Conservation (phyloP, 257 asterid genomes). For the Solanum pennellii region DNA sequence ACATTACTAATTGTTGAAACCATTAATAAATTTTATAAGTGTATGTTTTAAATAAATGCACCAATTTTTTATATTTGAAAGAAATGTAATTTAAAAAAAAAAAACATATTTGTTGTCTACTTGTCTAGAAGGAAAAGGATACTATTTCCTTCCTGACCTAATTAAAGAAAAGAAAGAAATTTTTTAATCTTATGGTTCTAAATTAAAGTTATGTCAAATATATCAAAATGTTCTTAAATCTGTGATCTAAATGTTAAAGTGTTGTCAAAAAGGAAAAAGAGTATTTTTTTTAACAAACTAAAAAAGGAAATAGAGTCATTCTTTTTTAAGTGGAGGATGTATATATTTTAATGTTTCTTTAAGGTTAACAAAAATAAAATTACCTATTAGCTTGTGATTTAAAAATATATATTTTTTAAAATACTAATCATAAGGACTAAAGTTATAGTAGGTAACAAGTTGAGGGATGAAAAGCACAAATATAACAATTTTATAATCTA, state of each 20-base stretch:
- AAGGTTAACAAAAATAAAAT: no score
- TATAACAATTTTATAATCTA: constrained; percentile 24
- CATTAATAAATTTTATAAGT: not conserved
- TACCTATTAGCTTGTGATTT: no score
- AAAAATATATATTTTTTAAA: no score
- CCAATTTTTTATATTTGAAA: not conserved
- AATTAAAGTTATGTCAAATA: no score
- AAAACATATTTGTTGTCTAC: not conserved
- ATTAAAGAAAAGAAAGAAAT: no score
- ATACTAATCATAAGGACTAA: not conserved
- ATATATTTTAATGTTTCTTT: no score
- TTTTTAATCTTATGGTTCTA: no score
- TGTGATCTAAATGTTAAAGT: rapidly evolving
- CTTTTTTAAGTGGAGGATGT: no score
- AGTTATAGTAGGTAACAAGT: not conserved
- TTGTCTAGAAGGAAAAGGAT: not conserved
- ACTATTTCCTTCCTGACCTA: not conserved
- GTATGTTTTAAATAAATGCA: not conserved
- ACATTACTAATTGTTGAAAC: not conserved
- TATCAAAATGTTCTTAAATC: no score
- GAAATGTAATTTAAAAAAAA: not conserved
- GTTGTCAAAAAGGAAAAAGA: no score
- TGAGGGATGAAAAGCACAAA: not conserved
- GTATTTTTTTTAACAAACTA: no score
- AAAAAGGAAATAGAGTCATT: no score